A percentile compares a stretch with the other conserved stretches of the same genome.
phyloP scores from a whole-genome alignment of 2,329 filamentous ascomycete genomes.

The Colletotrichum magnum region DNA sequence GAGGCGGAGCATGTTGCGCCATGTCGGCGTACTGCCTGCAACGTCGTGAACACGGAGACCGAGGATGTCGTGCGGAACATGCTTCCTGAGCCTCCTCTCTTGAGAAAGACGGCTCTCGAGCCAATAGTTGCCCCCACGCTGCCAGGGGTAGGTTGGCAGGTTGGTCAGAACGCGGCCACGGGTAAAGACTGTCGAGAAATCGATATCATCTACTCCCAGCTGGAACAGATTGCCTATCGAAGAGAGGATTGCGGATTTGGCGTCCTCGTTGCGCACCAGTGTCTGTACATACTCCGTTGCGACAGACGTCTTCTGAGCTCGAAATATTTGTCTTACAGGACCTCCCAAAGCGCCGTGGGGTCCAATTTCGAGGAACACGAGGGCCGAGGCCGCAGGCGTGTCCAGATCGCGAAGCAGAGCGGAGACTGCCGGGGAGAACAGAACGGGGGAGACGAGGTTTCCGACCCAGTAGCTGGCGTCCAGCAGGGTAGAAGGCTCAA shows the following conservation, averaged over 20 bases:
- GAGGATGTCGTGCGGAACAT: constrained; percentile 30
- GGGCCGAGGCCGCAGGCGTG: not conserved
- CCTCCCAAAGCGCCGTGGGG: constrained; percentile 65
- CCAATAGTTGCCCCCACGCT: constrained; percentile 30
- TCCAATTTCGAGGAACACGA: constrained; percentile 62
- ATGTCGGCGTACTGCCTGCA: constrained; percentile 23
- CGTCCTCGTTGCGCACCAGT: constrained; percentile 17
- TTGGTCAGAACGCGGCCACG: constrained; percentile 17
- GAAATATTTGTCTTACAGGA: constrained; percentile 63
- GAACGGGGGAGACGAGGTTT: constrained; percentile 56
- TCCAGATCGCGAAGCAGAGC: constrained; percentile 9
- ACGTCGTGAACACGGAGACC: constrained; percentile 27
- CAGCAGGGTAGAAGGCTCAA: constrained; percentile 43
- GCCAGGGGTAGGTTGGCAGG: constrained; percentile 29
- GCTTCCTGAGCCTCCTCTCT: constrained; percentile 21
- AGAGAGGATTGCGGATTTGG: constrained; percentile 16
- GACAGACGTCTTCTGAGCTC: constrained; percentile 45
- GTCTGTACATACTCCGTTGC: constrained; percentile 19
- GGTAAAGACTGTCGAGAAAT: too few relatives aligned
- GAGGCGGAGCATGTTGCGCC: constrained; percentile 29
- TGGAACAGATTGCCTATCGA: constrained; percentile 36
- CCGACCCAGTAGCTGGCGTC: constrained; percentile 58
- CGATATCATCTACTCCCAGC: not conserved
- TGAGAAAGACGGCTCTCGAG: constrained; percentile 19
- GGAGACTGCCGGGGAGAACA: constrained; percentile 56